Base-by-base conservation (phyloP, 2,329 filamentous ascomycete species). In the Fusarium dimerum region DNA sequence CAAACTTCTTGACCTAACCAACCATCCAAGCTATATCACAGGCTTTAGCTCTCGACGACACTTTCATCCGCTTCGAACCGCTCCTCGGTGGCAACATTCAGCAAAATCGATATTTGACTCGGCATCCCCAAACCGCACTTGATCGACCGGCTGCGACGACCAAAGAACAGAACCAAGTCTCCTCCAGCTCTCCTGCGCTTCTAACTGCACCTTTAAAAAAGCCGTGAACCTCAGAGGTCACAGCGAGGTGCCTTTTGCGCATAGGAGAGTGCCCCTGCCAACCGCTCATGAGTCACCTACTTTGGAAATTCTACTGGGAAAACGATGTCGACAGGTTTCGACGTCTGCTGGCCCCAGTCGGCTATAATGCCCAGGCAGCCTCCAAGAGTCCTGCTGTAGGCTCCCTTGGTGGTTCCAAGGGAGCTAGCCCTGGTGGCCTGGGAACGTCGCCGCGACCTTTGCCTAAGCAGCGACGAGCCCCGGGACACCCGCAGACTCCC, bases 281-380 rank as follows among this genome's bases (percentile, higher is more conserved):
- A 62, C 60, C 60, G 66, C 71, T 85, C 85, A 94, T 97, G 93
- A 97, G 90, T 87, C 88, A 92, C 79, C 84, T 89, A 84, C 86
- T 99, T 74, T 97, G 93, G 93, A 92, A 92, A 83, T 90, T 85
- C 73, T 97, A 93, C 73, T 88, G 95, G 80, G 89, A 97, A 85
- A 90, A 97, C 83, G 92, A 99, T 85, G 89, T 96, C 85, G 92
- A 96, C 73, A 86, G 79, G 71, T 97, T 99, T 83, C 88, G 89
- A 78, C 88, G 88, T 78, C 84, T 95, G 70, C 83, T 99, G 82
- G 87, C 87, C 69, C 85, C 84, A 72, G 81, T 87, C 75, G 79
- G 81, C 69, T 81, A 80, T 71, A 81, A 77, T 68, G 69, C 78
- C 57, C 82, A 83, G 64, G 68, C 76, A 53, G 69, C 77, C 54